phyloP scores from a whole-genome alignment of 176 grass and related monocot genomes.

The Oryza glaberrima region DNA sequence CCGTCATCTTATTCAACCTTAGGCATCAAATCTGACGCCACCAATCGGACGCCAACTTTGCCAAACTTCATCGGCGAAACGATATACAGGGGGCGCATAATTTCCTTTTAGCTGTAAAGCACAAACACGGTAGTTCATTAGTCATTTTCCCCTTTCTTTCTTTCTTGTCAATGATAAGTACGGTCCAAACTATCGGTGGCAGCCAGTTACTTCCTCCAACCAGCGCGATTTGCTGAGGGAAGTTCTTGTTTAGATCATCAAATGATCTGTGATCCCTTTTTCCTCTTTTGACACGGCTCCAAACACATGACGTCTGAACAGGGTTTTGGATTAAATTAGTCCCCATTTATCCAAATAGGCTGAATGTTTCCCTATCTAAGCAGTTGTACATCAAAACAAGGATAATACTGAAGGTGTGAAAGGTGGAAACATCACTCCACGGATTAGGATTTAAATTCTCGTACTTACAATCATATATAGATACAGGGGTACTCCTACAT shows the following conservation, averaged over 20 bases:
- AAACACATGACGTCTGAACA: not conserved
- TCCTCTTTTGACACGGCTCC: not conserved
- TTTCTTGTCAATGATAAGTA: slow-evolving; percentile 1
- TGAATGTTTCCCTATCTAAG: not conserved
- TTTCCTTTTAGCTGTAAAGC: slow-evolving; percentile 37
- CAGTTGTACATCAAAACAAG: too few relatives aligned
- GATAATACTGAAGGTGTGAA: too few relatives aligned
- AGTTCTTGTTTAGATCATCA: not conserved
- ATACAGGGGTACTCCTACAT: too few relatives aligned
- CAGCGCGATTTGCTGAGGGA: not conserved
- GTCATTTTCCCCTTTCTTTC: not conserved
- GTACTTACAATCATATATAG: too few relatives aligned
- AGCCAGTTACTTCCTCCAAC: not conserved
- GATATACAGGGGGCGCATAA: not conserved
- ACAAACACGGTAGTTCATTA: not conserved
- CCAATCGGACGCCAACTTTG: not conserved
- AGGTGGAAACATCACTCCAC: too few relatives aligned
- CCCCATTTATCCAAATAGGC: too few relatives aligned
- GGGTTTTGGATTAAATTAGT: not conserved
- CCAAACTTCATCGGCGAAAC: not conserved
- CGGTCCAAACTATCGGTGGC: not conserved
- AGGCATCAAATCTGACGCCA: not conserved
- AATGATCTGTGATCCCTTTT: too few relatives aligned
- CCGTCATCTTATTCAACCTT: not conserved
- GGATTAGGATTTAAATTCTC: too few relatives aligned